These are phyloP conservation scores for Saccharomyces hybrid DNA, from an alignment of 1,139 yeast species.

Conservation along the genomic window DNA sequence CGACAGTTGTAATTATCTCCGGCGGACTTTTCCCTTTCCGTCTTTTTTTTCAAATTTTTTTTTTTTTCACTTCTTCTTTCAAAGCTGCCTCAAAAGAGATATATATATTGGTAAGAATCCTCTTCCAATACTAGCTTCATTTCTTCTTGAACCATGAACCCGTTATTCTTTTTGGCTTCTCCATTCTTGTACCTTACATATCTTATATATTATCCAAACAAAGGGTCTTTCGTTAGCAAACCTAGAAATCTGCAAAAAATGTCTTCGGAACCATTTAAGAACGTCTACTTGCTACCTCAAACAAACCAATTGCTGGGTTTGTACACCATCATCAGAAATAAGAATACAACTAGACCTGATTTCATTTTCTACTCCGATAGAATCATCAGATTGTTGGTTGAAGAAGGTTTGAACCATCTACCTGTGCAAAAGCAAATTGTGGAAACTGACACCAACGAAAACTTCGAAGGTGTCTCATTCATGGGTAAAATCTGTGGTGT, in stretches of 20 bases:
- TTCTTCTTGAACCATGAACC: background rate
- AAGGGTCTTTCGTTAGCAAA: background rate
- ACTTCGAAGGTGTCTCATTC: conserved; percentile 72
- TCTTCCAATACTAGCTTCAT: background rate
- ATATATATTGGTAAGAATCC: background rate
- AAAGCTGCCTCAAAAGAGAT: background rate
- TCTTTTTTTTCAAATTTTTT: background rate
- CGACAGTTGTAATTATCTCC: background rate
- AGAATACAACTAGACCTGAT: conserved; percentile 72
- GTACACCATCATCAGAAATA: conserved; percentile 83
- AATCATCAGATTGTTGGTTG: conserved; percentile 84
- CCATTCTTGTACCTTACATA: background rate
- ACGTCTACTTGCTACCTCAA: conserved; percentile 70
- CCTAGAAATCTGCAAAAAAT: conserved; percentile 6
- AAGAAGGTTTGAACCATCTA: conserved; percentile 85
- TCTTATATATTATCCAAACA: background rate
- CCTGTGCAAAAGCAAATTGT: conserved; percentile 69
- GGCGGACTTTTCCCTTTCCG: background rate
- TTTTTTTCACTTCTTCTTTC: background rate
- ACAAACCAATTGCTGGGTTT: conserved; percentile 84
- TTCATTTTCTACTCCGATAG: conserved; percentile 93
- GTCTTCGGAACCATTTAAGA: conserved; percentile 34
- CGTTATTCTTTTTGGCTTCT: background rate
- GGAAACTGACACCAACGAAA: conserved; percentile 68
- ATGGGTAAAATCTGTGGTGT: conserved; percentile 95